Base-by-base conservation (phyloP, 176 grass and related monocot species). In the Secale cereale region DNA sequence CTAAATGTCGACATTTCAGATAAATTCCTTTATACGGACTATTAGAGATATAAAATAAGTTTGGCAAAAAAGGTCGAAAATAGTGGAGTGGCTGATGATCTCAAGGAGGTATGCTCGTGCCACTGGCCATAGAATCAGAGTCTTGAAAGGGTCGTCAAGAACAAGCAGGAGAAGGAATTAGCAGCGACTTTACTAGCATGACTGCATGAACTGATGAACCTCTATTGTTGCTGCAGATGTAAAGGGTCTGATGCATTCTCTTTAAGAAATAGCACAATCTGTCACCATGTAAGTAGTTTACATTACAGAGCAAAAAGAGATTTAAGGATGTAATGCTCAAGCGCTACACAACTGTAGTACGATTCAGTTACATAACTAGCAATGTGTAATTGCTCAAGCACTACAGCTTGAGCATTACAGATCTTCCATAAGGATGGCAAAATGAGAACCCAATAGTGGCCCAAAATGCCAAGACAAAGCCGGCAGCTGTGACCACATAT, bases 51-150 rank as follows among this genome's bases (percentile, higher is more conserved):
- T 15, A 46, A 46, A 14, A 15, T 46, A 46, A 15, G 1, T 48
- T 48, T 16, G 1, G 45, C 4, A 46, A 46, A 46, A 48, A 48
- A 48, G 14, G 0, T 48, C 3, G 16, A 48, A 46, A 48, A 16
- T 48, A 48, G 45, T 46, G 45, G 1, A 16, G 13, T 16, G 45
- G 76, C 78, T 20, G 89, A 92, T 60, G 89, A 91, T 78, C 70
- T 50, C 78, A 70, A 88, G 91, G 91, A 63, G 93, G 91, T 62
- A 95, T 85, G 28, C 82, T 95, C 52, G 81, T 98, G 76, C 89
- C 93, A 14, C 70, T 98, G 59, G n/a, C 93, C 39, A 70, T 59
- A 39, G 62, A n/a, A 11, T 81, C 82, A 50, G 82, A 85, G 54
- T 82, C 87, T 81, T 78, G 82, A 59, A 95, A 91, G 60, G 68